phyloP scores from a whole-genome alignment of 371 early-diverging fungal species.

The Syncephalastrum racemosum region DNA sequence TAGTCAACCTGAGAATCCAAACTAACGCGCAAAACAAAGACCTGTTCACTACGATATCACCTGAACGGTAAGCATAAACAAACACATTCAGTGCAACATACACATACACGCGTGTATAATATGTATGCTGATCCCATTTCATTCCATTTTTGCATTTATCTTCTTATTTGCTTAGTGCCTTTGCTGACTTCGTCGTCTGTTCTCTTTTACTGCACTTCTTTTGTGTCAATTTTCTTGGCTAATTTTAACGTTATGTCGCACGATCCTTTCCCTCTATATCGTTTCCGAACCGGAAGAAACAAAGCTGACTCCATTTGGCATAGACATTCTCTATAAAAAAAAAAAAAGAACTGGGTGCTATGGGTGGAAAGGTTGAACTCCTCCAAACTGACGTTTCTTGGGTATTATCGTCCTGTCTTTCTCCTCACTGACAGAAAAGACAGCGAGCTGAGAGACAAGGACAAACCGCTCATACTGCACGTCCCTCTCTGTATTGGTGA shows the following conservation, averaged over 20 bases:
- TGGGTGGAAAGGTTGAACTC: no score
- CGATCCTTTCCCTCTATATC: no score
- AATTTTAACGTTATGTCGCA: background rate
- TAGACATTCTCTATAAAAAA: no score
- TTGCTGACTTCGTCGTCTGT: slow-evolving; percentile 55
- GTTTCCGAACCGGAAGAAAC: slow-evolving; percentile 18
- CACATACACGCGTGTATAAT: background rate
- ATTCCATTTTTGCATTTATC: background rate
- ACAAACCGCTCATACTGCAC: no score
- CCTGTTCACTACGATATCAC: slow-evolving; percentile 20
- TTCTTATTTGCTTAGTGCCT: slow-evolving; percentile 37
- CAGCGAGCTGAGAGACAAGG: no score
- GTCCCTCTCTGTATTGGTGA: no score
- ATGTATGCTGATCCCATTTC: no score
- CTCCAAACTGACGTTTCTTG: no score
- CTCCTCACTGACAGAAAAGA: no score
- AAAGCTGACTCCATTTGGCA: slow-evolving; percentile 45
- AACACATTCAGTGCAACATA: background rate
- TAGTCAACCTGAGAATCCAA: slow-evolving; percentile 40
- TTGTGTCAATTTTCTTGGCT: slow-evolving; percentile 59
- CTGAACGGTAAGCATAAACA: slow-evolving; percentile 21
- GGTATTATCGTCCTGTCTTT: no score
- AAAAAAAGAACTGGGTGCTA: no score
- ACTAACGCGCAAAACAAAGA: slow-evolving; percentile 21
- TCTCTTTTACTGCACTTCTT: slow-evolving; percentile 51